Base-by-base conservation (phyloP, 148 eudicot genomes). In the Silene latifolia region DNA sequence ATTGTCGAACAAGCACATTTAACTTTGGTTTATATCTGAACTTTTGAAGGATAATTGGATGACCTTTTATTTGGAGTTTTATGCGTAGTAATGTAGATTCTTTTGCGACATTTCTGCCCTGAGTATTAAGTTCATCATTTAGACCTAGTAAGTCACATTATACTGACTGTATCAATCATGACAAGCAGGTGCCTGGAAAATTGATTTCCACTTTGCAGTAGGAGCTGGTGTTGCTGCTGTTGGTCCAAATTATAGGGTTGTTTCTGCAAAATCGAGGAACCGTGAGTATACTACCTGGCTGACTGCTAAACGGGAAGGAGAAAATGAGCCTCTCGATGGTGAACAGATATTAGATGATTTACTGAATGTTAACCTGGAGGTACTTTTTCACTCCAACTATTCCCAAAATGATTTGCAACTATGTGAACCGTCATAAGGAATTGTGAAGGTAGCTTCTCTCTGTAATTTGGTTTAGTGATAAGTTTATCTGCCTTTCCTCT, bases 171-270 rank as follows among this genome's bases (percentile, higher is more conserved):
- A 35, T 68, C 74, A 42, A 70, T 80, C 29, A 39, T 67, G 42
- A 79, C 68, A 18, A 67, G 81, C 88, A 95, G 99, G 89, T 65
- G 47, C 73, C 10, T 96, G 97, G 78, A 81, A 88, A 75, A 86
- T 85, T 76, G 81, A 90, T 62, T 95, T 95, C 78, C 93, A 92
- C 76, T 78, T 82, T 77, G 72, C 88, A 73, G 77, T 90, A 58
- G 87, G 96, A 78, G 32, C 82, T 77, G 97, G 98, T 48, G 8
- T 88, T 18, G 77, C 82, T 64, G 87, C 93, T 27, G 72, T 87
- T 67, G 98, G 96, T 74, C 86, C 84, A 15, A 82, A 71, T 44
- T 92, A 87, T 74, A 90, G 84, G 82, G 94, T 92, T 32, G 92
- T 68, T 82, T 82, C 92, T 78, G 99, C 90, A 32, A 90, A 79